These are phyloP conservation scores for Tolypocladium tropicale DNA, from an alignment of 2,329 filamentous ascomycete genomes.

Conservation along the genomic window DNA sequence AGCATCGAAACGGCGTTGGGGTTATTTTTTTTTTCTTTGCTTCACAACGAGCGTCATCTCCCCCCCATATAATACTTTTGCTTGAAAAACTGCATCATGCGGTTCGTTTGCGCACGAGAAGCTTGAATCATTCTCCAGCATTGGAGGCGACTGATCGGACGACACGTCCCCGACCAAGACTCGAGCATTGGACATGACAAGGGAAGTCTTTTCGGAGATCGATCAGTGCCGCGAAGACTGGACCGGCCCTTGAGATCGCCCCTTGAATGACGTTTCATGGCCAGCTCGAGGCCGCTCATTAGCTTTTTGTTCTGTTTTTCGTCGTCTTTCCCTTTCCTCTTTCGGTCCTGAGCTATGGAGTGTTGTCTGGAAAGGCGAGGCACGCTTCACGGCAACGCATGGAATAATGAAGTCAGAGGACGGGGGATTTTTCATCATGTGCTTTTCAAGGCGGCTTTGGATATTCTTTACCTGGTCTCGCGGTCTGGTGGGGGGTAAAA, in stretches of 20 bases:
- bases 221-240: not conserved
- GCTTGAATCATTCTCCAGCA: not conserved
- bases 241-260: not conserved
- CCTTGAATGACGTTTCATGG: not conserved
- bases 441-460: not conserved
- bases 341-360: not conserved
- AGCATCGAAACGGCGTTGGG: constrained; percentile 22
- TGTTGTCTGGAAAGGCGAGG: not conserved
- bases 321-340: not conserved
- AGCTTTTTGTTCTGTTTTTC: not conserved
- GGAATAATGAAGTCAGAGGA: not conserved
- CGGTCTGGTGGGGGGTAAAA: constrained; percentile 2
- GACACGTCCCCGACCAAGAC: not conserved
- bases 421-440: not conserved
- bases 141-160: not conserved
- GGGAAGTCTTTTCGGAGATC: not conserved
- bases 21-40: constrained; percentile 8
- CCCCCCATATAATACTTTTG: not conserved
- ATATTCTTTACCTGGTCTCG: not conserved
- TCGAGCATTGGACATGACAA: not conserved
- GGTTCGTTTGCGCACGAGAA: not conserved
- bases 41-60: not conserved
- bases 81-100: not conserved
- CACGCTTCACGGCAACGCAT: not conserved
- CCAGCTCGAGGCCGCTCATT: not conserved